Percentiles rank a stretch among this genome's conserved stretches.
Conservation (phyloP, 306 rosid genomes). For the Sicyos baderoa region DNA sequence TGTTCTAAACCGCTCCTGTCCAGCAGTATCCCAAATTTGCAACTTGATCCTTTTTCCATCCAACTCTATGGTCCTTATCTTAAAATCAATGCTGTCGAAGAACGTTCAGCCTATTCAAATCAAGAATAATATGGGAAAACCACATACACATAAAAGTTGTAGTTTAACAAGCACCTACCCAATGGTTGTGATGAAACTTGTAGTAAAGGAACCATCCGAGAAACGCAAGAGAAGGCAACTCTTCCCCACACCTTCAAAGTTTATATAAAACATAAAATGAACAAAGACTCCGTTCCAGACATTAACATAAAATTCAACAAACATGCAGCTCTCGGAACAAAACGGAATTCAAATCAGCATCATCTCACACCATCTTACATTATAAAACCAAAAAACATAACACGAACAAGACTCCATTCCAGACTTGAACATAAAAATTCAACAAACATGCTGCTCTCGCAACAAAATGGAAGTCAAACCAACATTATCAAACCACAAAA, state of each 20-base stretch:
- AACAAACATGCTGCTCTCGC: too few relatives aligned
- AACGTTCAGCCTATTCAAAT: slow-evolving; percentile 26
- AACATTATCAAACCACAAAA: too few relatives aligned
- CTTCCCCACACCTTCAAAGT: slow-evolving; percentile 77
- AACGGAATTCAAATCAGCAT: background rate
- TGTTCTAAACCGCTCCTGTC: slow-evolving; percentile 89
- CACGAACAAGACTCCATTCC: too few relatives aligned
- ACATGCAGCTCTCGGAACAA: background rate
- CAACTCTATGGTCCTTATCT: slow-evolving; percentile 94
- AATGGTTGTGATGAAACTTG: slow-evolving; percentile 89
- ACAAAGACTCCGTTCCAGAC: background rate
- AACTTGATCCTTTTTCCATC: slow-evolving; percentile 84
- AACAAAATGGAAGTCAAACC: too few relatives aligned
- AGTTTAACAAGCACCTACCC: slow-evolving; percentile 45
- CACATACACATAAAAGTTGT: background rate
- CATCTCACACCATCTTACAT: background rate
- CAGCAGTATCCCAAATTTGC: slow-evolving; percentile 99
- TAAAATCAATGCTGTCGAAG: slow-evolving; percentile 75
- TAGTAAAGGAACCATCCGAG: slow-evolving; percentile 93
- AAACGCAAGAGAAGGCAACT: slow-evolving; percentile 97
- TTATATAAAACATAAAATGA: slow-evolving; percentile 5
- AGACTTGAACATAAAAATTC: too few relatives aligned
- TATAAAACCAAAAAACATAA: background rate
- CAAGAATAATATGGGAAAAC: slow-evolving; percentile 17
- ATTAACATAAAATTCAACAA: background rate